Evolutionary conservation across 208 protist species (phyloP), one percentile per base, ranked within the genome.

Genomic region (Trypanosoma avium): DNA sequence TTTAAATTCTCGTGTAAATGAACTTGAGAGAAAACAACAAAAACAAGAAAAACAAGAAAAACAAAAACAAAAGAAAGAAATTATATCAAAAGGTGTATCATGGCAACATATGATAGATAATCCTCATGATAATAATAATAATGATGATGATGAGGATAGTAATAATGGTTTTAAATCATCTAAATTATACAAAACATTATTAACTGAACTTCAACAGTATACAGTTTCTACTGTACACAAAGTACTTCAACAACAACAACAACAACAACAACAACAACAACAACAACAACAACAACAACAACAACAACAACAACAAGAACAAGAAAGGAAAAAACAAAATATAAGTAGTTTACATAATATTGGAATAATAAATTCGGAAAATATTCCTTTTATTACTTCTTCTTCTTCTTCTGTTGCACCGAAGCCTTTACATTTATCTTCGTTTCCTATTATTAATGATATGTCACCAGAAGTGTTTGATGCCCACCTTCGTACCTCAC

Each of bases 401-500:
- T 24, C 40, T 30, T 10, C 55, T 27, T 22, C 3, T 6, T 3
- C 15, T 21, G 50, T 30, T 3, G 5, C 30, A 21, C 30, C 19
- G 6, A 13, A n/a, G 3, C 46, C 24, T 17, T 46, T 32, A 13
- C 32, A 8, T 17, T 47, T 17, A 1, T 47, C n/a, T 22, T 3
- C 40, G 15, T 3, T 1, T 5, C 15, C 5, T 59, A 38, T 17
- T 1, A 58, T 50, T 7, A 19, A 15, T 15, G 49, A n/a, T 50
- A 68, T 58, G 8, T 85, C 80, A 10, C 30, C 63, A 10, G 86
- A 85, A n/a, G 68, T 65, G 2, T 69, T 89, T 22, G 68, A 89
- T 22, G 73, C 62, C 12, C 78, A 87, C 38, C 47, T 93, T 24
- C 86, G 78, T 17, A 66, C 67, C 3, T 73, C 77, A 0, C 72